Percentiles rank a stretch among this genome's conserved stretches.
Evolutionary conservation across 768 basidiomycete species (phyloP).

Genomic region (Imleria badia): DNA sequence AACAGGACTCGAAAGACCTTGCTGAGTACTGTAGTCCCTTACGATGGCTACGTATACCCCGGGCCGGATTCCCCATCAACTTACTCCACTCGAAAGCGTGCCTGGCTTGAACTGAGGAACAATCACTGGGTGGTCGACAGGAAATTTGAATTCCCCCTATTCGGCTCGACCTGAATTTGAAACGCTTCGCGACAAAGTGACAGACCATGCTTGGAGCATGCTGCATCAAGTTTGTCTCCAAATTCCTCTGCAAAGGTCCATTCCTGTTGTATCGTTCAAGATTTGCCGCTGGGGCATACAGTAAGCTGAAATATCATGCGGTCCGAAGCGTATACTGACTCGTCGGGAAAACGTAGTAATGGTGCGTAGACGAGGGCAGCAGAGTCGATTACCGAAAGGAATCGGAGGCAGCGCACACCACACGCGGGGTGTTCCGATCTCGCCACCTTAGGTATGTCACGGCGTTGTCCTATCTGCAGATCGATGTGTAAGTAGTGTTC

Average conservation of each 20-base stretch:
- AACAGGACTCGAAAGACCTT: constrained; percentile 47
- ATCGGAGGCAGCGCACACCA: neutral
- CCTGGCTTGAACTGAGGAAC: neutral
- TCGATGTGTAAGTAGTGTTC: neutral
- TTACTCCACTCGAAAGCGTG: neutral
- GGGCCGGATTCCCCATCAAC: too few relatives aligned
- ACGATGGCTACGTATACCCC: neutral
- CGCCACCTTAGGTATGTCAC: too few relatives aligned
- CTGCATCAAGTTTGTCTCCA: neutral
- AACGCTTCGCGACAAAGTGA: neutral
- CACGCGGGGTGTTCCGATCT: neutral
- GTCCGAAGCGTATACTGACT: neutral
- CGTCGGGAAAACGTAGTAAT: neutral
- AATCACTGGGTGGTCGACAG: too few relatives aligned
- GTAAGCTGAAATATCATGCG: neutral
- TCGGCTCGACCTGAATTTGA: neutral
- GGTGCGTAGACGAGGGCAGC: neutral
- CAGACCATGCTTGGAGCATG: neutral
- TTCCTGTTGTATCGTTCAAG: neutral
- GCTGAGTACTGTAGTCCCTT: constrained; percentile 41
- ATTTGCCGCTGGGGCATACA: neutral
- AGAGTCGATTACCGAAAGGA: neutral
- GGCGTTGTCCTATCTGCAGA: neutral
- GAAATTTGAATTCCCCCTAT: neutral
- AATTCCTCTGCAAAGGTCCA: neutral